Evolutionary conservation across 495 filamentous ascomycete genomes (phyloP).

Genomic region (Xylaria palmicola): DNA sequence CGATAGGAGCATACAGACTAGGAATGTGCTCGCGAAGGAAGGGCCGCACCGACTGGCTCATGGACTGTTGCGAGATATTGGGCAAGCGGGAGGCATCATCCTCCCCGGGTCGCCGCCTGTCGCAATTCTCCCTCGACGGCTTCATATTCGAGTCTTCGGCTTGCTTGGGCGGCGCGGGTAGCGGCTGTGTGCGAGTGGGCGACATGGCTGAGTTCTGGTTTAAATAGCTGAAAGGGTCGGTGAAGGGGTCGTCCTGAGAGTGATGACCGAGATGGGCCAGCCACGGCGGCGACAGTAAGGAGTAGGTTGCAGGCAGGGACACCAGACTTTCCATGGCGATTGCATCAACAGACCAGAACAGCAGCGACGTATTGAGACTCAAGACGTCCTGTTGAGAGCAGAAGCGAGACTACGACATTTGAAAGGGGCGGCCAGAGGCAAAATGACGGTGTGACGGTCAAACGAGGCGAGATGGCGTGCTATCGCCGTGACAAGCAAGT

Average conservation of each 20-base stretch:
- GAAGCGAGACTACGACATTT: conserved; percentile 5
- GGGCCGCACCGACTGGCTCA: conserved; percentile 64
- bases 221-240: conserved; percentile 1
- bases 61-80: conserved; percentile 50
- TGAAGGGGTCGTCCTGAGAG: background rate
- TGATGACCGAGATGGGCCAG: background rate
- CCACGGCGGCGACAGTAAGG: background rate
- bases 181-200: conserved; percentile 1
- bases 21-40: conserved; percentile 87
- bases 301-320: background rate
- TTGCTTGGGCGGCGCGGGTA: background rate
- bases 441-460: conserved; percentile 12
- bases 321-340: conserved; percentile 13
- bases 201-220: conserved; percentile 8
- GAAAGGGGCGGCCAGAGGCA: background rate
- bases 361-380: background rate
- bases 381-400: background rate
- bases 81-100: conserved; percentile 36
- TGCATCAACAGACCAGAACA: conserved; percentile 1
- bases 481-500: background rate
- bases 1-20: conserved; percentile 71
- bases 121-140: conserved; percentile 39
- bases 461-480: conserved; percentile 15
- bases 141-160: conserved; percentile 21
- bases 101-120: conserved; percentile 42